phyloP scores from a whole-genome alignment of 257 asterid genomes.

The Solanum lycopersicoides region DNA sequence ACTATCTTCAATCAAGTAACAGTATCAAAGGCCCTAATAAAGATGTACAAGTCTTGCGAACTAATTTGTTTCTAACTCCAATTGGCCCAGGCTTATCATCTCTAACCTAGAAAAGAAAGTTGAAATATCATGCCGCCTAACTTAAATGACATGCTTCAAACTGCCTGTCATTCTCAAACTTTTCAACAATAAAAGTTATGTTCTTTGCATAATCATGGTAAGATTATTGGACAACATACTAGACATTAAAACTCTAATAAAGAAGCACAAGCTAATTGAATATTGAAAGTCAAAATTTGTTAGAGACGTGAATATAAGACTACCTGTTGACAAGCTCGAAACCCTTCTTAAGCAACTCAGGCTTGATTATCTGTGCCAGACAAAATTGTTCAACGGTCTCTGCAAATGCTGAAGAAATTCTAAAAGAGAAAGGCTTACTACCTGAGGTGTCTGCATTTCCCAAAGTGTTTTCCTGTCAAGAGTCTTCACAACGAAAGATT shows the following conservation, averaged over 20 bases:
- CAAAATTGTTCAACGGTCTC: background rate
- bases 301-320: background rate
- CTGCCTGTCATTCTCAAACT: background rate
- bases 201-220: background rate
- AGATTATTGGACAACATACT: background rate
- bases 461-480: constrained; percentile 87
- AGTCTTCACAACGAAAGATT: constrained; percentile 75
- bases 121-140: background rate
- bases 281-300: background rate
- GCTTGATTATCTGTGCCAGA: constrained; percentile 65
- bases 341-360: constrained; percentile 83
- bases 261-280: background rate
- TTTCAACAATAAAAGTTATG: background rate
- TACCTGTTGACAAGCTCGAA: constrained; percentile 83
- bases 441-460: constrained; percentile 99
- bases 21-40: background rate
- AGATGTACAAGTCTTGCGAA: background rate
- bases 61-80: background rate
- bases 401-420: background rate
- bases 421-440: constrained; percentile 3
- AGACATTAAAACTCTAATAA: background rate
- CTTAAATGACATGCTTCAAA: background rate
- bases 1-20: background rate
- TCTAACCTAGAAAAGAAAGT: too few species aligned
- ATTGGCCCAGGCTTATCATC: background rate